phyloP scores from a whole-genome alignment of 2,329 filamentous ascomycete species.

The Cercospora zeae-maydis region DNA sequence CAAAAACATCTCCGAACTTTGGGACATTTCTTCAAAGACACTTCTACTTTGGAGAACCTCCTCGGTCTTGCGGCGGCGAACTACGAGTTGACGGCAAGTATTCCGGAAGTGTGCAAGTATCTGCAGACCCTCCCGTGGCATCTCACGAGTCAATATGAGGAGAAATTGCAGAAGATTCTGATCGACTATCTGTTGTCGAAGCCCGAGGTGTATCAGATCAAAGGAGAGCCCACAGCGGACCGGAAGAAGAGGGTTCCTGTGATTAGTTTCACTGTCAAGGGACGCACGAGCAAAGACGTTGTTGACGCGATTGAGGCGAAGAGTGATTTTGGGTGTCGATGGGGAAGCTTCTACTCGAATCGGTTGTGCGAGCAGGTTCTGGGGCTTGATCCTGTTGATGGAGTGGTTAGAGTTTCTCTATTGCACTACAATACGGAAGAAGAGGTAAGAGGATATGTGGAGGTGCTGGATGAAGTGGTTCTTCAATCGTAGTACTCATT shows the following conservation, averaged over 20 bases:
- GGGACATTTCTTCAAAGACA: constrained; percentile 65
- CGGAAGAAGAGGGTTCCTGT: constrained; percentile 57
- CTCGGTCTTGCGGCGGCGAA: constrained; percentile 64
- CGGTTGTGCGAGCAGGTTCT: constrained; percentile 59
- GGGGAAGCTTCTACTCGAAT: constrained; percentile 67
- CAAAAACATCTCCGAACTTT: constrained; percentile 56
- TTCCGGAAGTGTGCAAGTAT: constrained; percentile 62
- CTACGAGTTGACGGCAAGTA: constrained; percentile 65
- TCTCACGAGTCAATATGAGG: constrained; percentile 57
- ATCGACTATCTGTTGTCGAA: constrained; percentile 57
- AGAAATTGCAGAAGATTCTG: constrained; percentile 55
- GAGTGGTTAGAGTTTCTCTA: constrained; percentile 66
- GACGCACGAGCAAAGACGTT: constrained; percentile 53
- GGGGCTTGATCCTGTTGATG: constrained; percentile 54
- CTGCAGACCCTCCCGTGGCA: constrained; percentile 46
- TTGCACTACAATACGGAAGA: constrained; percentile 61
- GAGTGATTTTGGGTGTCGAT: constrained; percentile 60
- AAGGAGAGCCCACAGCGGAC: constrained; percentile 53
- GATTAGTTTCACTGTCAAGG: constrained; percentile 63
- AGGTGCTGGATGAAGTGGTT: constrained; percentile 50
- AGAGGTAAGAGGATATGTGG: constrained; percentile 54
- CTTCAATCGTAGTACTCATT: neutral
- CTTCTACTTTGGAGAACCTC: constrained; percentile 60
- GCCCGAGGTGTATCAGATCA: constrained; percentile 52
- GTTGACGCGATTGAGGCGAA: constrained; percentile 60